These are phyloP conservation scores for Favolaschia claudopus DNA, from an alignment of 768 basidiomycete species.

Conservation along the genomic window DNA sequence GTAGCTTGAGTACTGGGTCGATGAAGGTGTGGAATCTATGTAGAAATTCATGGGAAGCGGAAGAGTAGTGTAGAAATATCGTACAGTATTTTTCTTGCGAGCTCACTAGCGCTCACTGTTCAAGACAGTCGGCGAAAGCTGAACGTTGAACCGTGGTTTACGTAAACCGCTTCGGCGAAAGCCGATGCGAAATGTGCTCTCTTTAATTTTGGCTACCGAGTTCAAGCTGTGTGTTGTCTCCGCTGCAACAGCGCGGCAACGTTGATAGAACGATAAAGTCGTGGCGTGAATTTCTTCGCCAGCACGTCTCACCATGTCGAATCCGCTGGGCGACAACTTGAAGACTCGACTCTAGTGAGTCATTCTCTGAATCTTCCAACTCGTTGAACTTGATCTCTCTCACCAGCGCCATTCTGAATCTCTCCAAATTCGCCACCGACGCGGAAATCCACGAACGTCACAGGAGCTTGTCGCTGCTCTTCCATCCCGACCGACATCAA, in stretches of 20 bases:
- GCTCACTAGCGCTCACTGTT: too few relatives aligned
- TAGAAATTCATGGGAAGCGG: slow-evolving; percentile 54
- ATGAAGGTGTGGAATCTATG: slow-evolving; percentile 76
- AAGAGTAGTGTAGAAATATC: slow-evolving; percentile 4
- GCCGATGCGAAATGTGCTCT: too few relatives aligned
- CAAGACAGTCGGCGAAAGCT: too few relatives aligned
- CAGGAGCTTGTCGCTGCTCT: slow-evolving; percentile 72
- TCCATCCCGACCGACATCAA: slow-evolving; percentile 87
- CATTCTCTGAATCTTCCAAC: background rate
- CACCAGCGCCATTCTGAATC: slow-evolving; percentile 72
- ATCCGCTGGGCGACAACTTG: background rate
- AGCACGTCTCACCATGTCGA: background rate
- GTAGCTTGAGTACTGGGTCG: slow-evolving; percentile 77
- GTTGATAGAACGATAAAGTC: too few relatives aligned
- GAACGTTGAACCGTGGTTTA: too few relatives aligned
- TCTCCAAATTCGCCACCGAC: slow-evolving; percentile 67
- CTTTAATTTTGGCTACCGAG: too few relatives aligned
- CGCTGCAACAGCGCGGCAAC: too few relatives aligned
- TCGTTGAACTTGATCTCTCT: slow-evolving; percentile 11
- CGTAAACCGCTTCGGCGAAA: too few relatives aligned
- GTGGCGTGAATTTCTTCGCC: background rate
- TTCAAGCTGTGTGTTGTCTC: too few relatives aligned
- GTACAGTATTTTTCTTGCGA: too few relatives aligned
- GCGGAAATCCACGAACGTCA: slow-evolving; percentile 80
- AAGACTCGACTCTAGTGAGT: slow-evolving; percentile 30